Percentiles rank a stretch among this genome's conserved stretches.
Conservation (phyloP, 805 yeast genomes). For the Priceomyces carsonii region DNA sequence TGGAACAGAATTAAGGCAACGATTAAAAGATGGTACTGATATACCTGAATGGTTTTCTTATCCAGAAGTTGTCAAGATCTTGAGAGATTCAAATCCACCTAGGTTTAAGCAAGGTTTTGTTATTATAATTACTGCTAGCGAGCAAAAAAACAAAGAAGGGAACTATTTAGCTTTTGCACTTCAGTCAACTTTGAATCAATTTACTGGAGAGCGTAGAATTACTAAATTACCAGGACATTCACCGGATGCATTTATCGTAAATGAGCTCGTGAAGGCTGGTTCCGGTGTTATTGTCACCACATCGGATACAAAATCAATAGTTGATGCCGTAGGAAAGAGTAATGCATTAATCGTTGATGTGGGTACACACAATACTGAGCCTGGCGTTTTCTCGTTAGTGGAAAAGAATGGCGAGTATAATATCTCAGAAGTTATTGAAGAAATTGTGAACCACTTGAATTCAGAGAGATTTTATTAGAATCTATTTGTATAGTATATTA, state of each 20-base stretch:
- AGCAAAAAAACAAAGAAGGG: conserved; percentile 47
- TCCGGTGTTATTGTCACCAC: conserved; percentile 75
- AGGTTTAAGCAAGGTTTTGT: conserved; percentile 88
- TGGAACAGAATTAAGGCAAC: conserved; percentile 91
- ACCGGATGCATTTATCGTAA: conserved; percentile 56
- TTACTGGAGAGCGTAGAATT: conserved; percentile 79
- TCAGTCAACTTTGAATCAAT: conserved; percentile 88
- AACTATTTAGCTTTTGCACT: conserved; percentile 72
- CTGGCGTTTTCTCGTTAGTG: conserved; percentile 14
- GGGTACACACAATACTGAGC: conserved; percentile 13
- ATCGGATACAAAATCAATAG: conserved; percentile 57
- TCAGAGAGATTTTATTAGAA: conserved; percentile 74
- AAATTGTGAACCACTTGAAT: conserved; percentile 70
- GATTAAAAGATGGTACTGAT: conserved; percentile 80
- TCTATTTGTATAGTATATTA: neutral
- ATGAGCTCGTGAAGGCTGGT: conserved; percentile 85
- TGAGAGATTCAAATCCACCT: conserved; percentile 93
- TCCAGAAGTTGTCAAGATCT: conserved; percentile 90
- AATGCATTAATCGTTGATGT: conserved; percentile 50
- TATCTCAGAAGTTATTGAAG: conserved; percentile 56
- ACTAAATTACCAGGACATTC: conserved; percentile 48
- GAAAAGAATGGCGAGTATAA: conserved; percentile 15
- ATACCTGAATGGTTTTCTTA: conserved; percentile 98
- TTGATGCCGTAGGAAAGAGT: conserved; percentile 54
- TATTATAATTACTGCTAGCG: conserved; percentile 58